Evolutionary conservation across 1,139 yeast species (phyloP).

Genomic region (Yarrowia galli): DNA sequence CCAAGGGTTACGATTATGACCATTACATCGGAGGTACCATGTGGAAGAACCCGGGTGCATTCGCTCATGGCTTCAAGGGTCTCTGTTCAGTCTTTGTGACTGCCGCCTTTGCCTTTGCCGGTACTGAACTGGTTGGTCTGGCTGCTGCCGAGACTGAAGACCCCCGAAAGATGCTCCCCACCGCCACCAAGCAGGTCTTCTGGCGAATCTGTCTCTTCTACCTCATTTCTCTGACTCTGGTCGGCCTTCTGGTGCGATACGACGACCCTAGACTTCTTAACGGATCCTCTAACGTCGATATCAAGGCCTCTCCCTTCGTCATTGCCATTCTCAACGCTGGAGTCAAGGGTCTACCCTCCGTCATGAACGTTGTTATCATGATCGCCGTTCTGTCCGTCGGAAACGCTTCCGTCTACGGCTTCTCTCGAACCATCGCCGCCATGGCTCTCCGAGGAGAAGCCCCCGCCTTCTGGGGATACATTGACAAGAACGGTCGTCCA

Average conservation of each 20-base stretch:
- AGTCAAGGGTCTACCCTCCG: slow-evolving; percentile 67
- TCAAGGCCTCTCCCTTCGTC: slow-evolving; percentile 75
- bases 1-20: slow-evolving; percentile 58
- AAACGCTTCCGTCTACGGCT: slow-evolving; percentile 77
- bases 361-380: slow-evolving; percentile 75
- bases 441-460: slow-evolving; percentile 83
- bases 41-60: slow-evolving; percentile 69
- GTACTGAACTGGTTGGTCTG: slow-evolving; percentile 80
- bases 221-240: slow-evolving; percentile 62
- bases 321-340: slow-evolving; percentile 67
- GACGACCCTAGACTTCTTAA: slow-evolving; percentile 57
- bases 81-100: slow-evolving; percentile 79
- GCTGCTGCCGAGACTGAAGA: slow-evolving; percentile 85
- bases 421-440: slow-evolving; percentile 83
- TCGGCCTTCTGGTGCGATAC: slow-evolving; percentile 71
- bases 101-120: slow-evolving; percentile 88
- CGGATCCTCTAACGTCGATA: slow-evolving; percentile 57
- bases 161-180: slow-evolving; percentile 72
- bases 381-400: slow-evolving; percentile 75
- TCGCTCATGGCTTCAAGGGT: slow-evolving; percentile 75
- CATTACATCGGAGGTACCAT: slow-evolving; percentile 68
- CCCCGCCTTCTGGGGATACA: slow-evolving; percentile 73
- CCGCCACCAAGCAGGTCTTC: slow-evolving; percentile 74
- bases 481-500: slow-evolving; percentile 80
- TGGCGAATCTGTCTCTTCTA: slow-evolving; percentile 75